These are phyloP conservation scores for Prosopis cineraria DNA, from an alignment of 306 rosid species.

Conservation along the genomic window DNA sequence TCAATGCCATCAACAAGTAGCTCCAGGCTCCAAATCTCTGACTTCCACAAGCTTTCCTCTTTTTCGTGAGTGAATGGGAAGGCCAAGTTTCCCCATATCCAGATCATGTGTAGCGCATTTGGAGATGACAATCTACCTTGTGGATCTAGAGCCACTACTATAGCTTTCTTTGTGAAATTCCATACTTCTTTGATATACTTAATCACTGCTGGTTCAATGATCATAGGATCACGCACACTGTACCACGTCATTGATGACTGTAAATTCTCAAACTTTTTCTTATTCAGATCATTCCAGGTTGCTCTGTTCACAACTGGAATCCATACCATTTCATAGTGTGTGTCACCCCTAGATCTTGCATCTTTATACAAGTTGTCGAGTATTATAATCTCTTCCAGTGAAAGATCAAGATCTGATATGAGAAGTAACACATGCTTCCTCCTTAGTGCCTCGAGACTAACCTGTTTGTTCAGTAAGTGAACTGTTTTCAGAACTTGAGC, in stretches of 20 bases:
- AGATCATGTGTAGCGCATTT: slow-evolving; percentile 80
- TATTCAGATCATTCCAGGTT: slow-evolving; percentile 37
- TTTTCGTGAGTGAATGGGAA: slow-evolving; percentile 74
- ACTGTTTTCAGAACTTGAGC: neutral
- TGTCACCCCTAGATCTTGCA: slow-evolving; percentile 38
- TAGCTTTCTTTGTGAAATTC: slow-evolving; percentile 66
- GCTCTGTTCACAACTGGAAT: slow-evolving; percentile 62
- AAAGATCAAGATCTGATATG: slow-evolving; percentile 72
- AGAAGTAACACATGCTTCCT: slow-evolving; percentile 79
- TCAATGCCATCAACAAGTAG: slow-evolving; percentile 71
- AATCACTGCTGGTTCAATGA: slow-evolving; percentile 59
- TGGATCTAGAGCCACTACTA: slow-evolving; percentile 79
- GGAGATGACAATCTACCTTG: slow-evolving; percentile 65
- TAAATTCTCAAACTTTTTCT: slow-evolving; percentile 52
- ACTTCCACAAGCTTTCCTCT: slow-evolving; percentile 69
- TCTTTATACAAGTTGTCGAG: slow-evolving; percentile 52
- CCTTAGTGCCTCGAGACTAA: slow-evolving; percentile 61
- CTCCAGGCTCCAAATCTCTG: slow-evolving; percentile 71
- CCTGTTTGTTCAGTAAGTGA: slow-evolving; percentile 46
- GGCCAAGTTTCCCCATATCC: slow-evolving; percentile 84
- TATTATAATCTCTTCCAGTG: slow-evolving; percentile 64
- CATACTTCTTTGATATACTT: slow-evolving; percentile 72
- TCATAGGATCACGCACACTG: slow-evolving; percentile 58
- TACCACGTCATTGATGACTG: slow-evolving; percentile 69
- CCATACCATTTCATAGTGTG: slow-evolving; percentile 77